Evolutionary conservation across 208 protist genomes (phyloP), one percentile per base, ranked within the genome.

Genomic region (Vickermania ingenoplastis): DNA sequence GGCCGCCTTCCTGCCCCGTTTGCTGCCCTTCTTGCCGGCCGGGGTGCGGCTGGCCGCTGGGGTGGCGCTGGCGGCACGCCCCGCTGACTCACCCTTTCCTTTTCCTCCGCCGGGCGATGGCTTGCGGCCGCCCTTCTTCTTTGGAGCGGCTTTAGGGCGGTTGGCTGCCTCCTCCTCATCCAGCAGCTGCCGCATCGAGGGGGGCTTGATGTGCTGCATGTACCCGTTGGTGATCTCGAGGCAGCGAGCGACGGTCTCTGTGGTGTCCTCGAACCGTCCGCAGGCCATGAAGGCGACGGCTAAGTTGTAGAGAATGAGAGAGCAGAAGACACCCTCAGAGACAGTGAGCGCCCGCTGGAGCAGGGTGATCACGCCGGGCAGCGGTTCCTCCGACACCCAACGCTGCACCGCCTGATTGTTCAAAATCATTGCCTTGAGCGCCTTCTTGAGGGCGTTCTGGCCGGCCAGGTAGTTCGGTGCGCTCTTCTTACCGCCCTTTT

Each of bases 271-370:
- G 69, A 84, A 88, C 31, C 70, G 76, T 36, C 75, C 69, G 5
- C 59, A 24, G 2, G 61, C 56, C 2, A 85, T 52, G 36, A 89
- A 81, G 2, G 68, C 25, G 23, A 81, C 79, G 14, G 81, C 81
- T 25, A 94, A 49, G 57, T 94, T 94, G 72, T 92, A 92, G 50
- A 94, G 63, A 22, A 77, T 63, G n/a, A 68, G 21, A 24, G 71
- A 81, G 64, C 66, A 59, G 62, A 89, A 71, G 13, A 75, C 77
- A 4, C 71, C 79, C 5, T 65, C 51, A 2, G 67, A 68, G 13
- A 70, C 65, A 1, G 58, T 53, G n/a, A 91, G 58, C 4, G 84
- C 77, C 4, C 68, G 70, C 27, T 83, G 53, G 23, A 94, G 71
- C 24, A 71, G 63, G n/a, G 72, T 41, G n/a, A 82, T 59, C 31